Conservation (phyloP, 495 filamentous ascomycete species). For the Aspergillus conjunctus region DNA sequence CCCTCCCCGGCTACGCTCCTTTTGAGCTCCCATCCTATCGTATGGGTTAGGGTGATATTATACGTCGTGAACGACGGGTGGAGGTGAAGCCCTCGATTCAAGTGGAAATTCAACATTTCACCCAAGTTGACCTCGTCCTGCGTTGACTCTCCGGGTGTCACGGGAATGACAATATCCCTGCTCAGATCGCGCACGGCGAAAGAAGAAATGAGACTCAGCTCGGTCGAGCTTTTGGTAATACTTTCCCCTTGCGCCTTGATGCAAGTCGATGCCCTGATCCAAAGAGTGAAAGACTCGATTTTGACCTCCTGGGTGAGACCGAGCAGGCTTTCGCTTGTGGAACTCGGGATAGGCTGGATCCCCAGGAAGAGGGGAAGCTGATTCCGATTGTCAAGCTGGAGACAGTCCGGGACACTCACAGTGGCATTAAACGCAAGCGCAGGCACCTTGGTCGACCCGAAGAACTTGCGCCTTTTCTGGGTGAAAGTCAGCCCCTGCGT, state of each 20-base stretch:
- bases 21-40: slow-evolving; percentile 4
- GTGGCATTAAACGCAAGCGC: not conserved
- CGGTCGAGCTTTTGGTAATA: not conserved
- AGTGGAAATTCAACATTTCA: not conserved
- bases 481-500: not conserved
- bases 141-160: not conserved
- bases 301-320: slow-evolving; percentile 3
- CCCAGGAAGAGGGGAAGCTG: not conserved
- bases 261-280: not conserved
- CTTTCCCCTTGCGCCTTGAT: slow-evolving; percentile 6
- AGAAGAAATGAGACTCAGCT: not conserved
- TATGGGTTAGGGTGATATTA: slow-evolving; percentile 4
- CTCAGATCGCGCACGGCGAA: not conserved
- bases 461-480: slow-evolving; percentile 6
- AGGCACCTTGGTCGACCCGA: not conserved
- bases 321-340: slow-evolving; percentile 5
- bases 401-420: not conserved
- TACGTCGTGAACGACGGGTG: slow-evolving; percentile 4
- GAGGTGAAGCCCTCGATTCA: not conserved
- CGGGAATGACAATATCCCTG: not conserved
- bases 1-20: slow-evolving; percentile 7
- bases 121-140: not conserved
- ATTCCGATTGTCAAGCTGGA: slow-evolving; percentile 3
- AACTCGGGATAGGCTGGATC: not conserved
- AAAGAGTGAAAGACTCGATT: slow-evolving; percentile 2